Percentiles rank a stretch among this genome's conserved stretches.
phyloP scores from a whole-genome alignment of 2,329 filamentous ascomycete genomes.

The Colletotrichum karsti region DNA sequence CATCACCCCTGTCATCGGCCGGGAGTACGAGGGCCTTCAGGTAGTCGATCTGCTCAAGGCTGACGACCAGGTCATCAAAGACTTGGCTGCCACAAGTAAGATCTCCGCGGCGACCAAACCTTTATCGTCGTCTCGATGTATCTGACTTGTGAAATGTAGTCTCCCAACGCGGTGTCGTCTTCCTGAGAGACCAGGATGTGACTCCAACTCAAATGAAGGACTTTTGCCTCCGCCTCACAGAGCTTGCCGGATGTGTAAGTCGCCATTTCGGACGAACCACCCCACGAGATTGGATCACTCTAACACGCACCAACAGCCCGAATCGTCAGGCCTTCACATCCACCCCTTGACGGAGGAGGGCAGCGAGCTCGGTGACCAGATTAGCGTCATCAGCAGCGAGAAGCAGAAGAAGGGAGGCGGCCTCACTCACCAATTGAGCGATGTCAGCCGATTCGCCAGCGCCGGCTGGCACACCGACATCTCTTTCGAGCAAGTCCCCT shows the following conservation, averaged over 20 bases:
- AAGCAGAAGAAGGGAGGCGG: constrained; percentile 63
- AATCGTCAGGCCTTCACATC: constrained; percentile 59
- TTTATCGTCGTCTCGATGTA: not conserved
- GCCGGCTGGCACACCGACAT: constrained; percentile 44
- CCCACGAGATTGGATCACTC: not conserved
- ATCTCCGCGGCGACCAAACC: not conserved
- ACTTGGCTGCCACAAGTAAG: constrained; percentile 58
- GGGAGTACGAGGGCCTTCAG: constrained; percentile 52
- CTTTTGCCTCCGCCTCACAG: constrained; percentile 44
- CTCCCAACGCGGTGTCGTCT: constrained; percentile 48
- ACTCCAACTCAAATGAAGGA: constrained; percentile 47
- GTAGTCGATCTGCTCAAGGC: constrained; percentile 42
- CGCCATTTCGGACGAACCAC: not conserved
- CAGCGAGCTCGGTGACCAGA: constrained; percentile 62
- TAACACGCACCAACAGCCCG: constrained; percentile 41
- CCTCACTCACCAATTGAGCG: constrained; percentile 58
- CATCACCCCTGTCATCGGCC: constrained; percentile 59
- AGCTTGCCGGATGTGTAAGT: constrained; percentile 38
- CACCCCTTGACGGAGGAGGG: constrained; percentile 63
- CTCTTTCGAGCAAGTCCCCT: constrained; percentile 53
- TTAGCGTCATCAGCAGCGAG: constrained; percentile 64
- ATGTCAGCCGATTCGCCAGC: constrained; percentile 56
- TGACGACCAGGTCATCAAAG: constrained; percentile 58
- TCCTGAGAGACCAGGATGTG: constrained; percentile 45
- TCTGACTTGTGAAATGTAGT: constrained; percentile 28